Conservation (phyloP, 192 early-diverging fungal species). For the Coemansia sp. region DNA sequence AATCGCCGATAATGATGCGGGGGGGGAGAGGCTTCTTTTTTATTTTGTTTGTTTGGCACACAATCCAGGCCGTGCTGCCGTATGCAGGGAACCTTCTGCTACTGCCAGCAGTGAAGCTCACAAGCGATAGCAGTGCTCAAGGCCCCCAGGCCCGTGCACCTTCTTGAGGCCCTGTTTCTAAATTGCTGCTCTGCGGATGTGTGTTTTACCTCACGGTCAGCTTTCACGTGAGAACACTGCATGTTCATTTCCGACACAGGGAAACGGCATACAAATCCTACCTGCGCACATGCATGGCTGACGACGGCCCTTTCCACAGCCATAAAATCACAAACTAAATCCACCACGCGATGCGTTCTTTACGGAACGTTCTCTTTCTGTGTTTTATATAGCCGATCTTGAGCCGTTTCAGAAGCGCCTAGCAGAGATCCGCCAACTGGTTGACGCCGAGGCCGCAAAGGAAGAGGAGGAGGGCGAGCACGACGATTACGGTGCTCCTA, state of each 20-base stretch:
- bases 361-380: not conserved
- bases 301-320: not conserved
- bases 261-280: constrained; percentile 5
- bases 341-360: not conserved
- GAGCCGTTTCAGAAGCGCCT: constrained; percentile 65
- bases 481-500: not conserved
- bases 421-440: constrained; percentile 61
- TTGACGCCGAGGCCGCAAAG: constrained; percentile 50
- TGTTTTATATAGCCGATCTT: constrained; percentile 56
- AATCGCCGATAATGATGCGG: not conserved
- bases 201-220: not conserved
- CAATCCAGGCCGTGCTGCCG: not conserved
- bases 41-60: constrained; percentile 2
- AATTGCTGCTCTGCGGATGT: not conserved
- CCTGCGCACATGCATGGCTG: not conserved
- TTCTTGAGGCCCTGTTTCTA: not conserved
- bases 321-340: not conserved
- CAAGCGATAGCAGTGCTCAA: not conserved
- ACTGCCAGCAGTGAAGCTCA: not conserved
- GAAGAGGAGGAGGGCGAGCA: constrained; percentile 22
- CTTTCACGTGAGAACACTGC: constrained; percentile 5
- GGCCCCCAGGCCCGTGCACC: not conserved
- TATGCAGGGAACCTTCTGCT: constrained; percentile 1
- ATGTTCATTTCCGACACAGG: constrained; percentile 19
- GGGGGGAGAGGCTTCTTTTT: not conserved